A percentile compares a stretch with the other conserved stretches of the same genome.
These are phyloP conservation scores for Aspergillus aculeatus DNA, from an alignment of 2,329 filamentous ascomycete species.

Conservation along the genomic window DNA sequence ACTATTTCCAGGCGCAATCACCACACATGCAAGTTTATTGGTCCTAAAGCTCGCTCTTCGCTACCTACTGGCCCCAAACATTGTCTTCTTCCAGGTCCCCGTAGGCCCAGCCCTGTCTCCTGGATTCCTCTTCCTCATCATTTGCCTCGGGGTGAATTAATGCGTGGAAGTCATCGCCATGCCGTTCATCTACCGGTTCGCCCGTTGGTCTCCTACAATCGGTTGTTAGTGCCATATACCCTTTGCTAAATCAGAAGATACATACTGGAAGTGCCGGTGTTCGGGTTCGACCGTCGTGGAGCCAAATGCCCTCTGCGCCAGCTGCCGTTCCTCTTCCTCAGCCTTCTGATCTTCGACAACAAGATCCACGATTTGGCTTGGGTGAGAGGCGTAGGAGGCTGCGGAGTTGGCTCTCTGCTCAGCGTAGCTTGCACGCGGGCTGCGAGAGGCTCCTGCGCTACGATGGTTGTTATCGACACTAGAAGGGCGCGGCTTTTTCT, in stretches of 20 bases:
- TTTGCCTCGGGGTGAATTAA: not conserved
- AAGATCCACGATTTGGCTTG: conserved; percentile 65
- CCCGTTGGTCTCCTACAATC: conserved; percentile 32
- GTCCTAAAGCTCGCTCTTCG: not conserved
- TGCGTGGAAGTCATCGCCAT: not conserved
- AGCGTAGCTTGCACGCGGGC: conserved; percentile 31
- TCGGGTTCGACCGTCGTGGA: conserved; percentile 57
- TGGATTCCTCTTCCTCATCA: not conserved
- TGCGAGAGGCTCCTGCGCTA: conserved; percentile 34
- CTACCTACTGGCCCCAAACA: conserved; percentile 32
- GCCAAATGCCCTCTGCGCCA: conserved; percentile 61
- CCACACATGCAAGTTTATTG: conserved; percentile 1
- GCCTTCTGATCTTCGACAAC: conserved; percentile 64
- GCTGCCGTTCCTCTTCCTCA: conserved; percentile 61
- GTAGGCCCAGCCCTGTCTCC: conserved; percentile 25
- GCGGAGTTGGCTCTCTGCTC: conserved; percentile 32
- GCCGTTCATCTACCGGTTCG: conserved; percentile 29
- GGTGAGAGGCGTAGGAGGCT: conserved; percentile 56
- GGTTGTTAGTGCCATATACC: conserved; percentile 17
- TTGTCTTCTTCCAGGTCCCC: conserved; percentile 40
- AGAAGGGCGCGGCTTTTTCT: conserved; percentile 32
- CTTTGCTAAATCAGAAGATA: conserved; percentile 6
- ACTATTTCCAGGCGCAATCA: not conserved
- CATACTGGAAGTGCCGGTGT: conserved; percentile 34
- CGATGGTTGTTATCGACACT: conserved; percentile 19